These are phyloP conservation scores for Cordyceps farinosa DNA, from an alignment of 2,329 filamentous ascomycete genomes.

Conservation along the genomic window DNA sequence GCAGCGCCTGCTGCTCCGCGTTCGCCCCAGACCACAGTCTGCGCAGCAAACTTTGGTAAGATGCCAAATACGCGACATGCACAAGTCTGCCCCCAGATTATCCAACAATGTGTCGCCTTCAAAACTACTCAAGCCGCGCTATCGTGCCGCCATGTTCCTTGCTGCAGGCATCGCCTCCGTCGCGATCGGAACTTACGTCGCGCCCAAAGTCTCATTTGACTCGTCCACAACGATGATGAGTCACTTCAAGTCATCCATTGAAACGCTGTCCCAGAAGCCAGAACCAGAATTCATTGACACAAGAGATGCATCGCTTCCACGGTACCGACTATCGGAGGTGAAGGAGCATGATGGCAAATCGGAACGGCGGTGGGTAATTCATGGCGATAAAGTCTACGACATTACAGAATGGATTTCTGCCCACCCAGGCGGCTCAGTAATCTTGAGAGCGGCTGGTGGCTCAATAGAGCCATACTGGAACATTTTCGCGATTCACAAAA, in stretches of 20 bases:
- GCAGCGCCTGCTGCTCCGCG: constrained; percentile 15
- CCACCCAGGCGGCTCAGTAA: constrained; percentile 66
- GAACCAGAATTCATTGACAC: constrained; percentile 20
- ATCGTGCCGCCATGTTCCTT: not conserved
- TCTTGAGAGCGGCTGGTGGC: constrained; percentile 61
- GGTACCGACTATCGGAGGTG: constrained; percentile 49
- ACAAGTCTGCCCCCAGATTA: not conserved
- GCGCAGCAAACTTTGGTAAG: not conserved
- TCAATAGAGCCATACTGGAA: constrained; percentile 67
- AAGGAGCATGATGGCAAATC: constrained; percentile 52
- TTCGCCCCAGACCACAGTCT: not conserved
- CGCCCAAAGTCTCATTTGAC: constrained; percentile 10
- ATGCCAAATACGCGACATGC: not conserved
- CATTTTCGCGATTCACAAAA: constrained; percentile 67
- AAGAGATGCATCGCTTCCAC: constrained; percentile 43
- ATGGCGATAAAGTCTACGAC: constrained; percentile 63
- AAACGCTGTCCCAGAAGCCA: not conserved
- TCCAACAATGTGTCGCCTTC: not conserved
- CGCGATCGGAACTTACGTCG: constrained; percentile 3
- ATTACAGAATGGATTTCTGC: constrained; percentile 65
- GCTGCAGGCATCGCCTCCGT: constrained; percentile 1
- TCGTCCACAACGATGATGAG: not conserved
- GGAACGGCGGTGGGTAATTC: constrained; percentile 59
- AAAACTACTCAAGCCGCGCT: not conserved
- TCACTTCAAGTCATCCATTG: constrained; percentile 11